phyloP scores from a whole-genome alignment of 352 stramenopile species.

The Phytophthora litchii region DNA sequence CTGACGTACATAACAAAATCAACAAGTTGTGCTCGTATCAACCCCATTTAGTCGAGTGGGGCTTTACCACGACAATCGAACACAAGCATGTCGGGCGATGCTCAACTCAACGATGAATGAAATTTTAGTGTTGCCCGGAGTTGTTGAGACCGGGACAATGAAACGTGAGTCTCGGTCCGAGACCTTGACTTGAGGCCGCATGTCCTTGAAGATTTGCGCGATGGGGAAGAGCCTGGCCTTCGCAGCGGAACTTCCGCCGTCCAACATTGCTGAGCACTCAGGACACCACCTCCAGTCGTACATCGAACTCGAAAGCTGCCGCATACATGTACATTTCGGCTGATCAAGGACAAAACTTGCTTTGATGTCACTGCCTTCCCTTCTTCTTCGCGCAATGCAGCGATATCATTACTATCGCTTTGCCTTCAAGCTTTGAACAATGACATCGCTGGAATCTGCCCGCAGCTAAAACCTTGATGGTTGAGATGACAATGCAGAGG shows the following conservation, averaged over 20 bases:
- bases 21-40: not conserved
- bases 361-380: not conserved
- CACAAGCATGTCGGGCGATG: slow-evolving; percentile 1
- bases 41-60: not conserved
- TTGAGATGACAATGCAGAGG: slow-evolving; percentile 15
- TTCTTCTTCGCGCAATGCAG: slow-evolving; percentile 1
- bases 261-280: not conserved
- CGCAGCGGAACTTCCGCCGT: slow-evolving; percentile 7
- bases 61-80: slow-evolving; percentile 5
- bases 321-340: too few relatives aligned
- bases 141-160: slow-evolving; percentile 12
- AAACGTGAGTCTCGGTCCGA: not conserved
- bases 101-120: slow-evolving; percentile 2
- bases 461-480: not conserved
- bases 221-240: slow-evolving; percentile 16
- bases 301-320: not conserved
- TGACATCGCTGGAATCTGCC: slow-evolving; percentile 5
- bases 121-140: slow-evolving; percentile 1
- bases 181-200: slow-evolving; percentile 11
- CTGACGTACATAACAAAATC: not conserved
- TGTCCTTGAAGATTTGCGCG: slow-evolving; percentile 26
- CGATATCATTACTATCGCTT: not conserved
- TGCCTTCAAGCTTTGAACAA: not conserved
- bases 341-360: not conserved
- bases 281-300: too few relatives aligned